A percentile compares a stretch with the other conserved stretches of the same genome.
Evolutionary conservation across 495 filamentous ascomycete genomes (phyloP).

Genomic region (Neurospora sp.): DNA sequence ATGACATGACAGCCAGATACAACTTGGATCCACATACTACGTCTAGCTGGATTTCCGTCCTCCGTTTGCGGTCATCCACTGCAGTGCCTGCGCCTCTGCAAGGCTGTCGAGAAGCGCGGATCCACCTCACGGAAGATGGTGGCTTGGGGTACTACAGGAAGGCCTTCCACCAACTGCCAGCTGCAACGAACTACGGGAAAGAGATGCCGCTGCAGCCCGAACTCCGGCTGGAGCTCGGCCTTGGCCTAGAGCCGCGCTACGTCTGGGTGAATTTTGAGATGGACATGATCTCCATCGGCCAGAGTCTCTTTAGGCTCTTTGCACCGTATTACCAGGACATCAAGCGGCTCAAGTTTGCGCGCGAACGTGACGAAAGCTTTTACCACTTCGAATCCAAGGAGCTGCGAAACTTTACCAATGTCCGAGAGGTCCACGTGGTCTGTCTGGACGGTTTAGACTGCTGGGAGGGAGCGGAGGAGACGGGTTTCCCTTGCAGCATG

Average conservation of each 20-base stretch:
- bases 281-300: background rate
- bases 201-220: background rate
- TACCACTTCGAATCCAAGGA: background rate
- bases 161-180: background rate
- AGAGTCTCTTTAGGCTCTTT: background rate
- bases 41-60: background rate
- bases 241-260: background rate
- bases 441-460: background rate
- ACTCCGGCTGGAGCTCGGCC: background rate
- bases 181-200: background rate
- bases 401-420: background rate
- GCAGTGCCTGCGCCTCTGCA: background rate
- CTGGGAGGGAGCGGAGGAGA: background rate
- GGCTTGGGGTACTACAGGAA: background rate
- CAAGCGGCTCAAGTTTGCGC: background rate
- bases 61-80: background rate
- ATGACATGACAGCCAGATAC: background rate
- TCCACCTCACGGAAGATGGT: background rate
- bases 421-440: background rate
- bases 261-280: background rate
- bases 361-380: background rate
- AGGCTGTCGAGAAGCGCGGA: background rate
- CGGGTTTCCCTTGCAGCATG: background rate
- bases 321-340: background rate
- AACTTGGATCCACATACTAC: background rate